These are phyloP conservation scores for Ilex asprella DNA, from an alignment of 257 asterid genomes.

Conservation along the genomic window DNA sequence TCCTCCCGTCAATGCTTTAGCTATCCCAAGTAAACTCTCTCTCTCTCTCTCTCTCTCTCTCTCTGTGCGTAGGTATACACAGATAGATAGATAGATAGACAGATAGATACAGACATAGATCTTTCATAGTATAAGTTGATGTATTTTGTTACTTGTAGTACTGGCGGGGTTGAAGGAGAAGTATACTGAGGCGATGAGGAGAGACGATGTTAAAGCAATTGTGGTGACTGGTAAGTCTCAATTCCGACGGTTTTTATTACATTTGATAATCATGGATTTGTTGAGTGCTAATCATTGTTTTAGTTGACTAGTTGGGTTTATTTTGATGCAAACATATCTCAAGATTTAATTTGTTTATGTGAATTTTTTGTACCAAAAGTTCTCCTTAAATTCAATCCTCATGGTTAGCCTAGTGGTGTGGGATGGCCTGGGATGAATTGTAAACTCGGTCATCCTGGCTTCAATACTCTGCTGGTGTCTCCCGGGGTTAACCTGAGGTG, in stretches of 20 bases:
- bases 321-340: no score
- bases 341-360: no score
- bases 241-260: neutral
- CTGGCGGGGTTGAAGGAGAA: slow-evolving; percentile 59
- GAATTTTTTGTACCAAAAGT: no score
- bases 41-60: neutral
- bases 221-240: slow-evolving; percentile 58
- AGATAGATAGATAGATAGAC: neutral
- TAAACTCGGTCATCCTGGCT: neutral
- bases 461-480: neutral
- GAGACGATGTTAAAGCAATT: slow-evolving; percentile 81
- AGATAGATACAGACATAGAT: neutral
- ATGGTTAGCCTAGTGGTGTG: neutral
- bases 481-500: no score
- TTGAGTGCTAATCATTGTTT: neutral
- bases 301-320: no score
- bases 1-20: slow-evolving; percentile 91
- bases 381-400: no score
- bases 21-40: slow-evolving; percentile 49
- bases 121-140: neutral
- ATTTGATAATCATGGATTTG: neutral
- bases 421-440: no score
- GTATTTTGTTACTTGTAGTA: slow-evolving; percentile 29
- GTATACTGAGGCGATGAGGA: slow-evolving; percentile 54
- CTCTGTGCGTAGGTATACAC: neutral